phyloP scores from a whole-genome alignment of 805 yeast species.

The Tanozyma kutaoensis region DNA sequence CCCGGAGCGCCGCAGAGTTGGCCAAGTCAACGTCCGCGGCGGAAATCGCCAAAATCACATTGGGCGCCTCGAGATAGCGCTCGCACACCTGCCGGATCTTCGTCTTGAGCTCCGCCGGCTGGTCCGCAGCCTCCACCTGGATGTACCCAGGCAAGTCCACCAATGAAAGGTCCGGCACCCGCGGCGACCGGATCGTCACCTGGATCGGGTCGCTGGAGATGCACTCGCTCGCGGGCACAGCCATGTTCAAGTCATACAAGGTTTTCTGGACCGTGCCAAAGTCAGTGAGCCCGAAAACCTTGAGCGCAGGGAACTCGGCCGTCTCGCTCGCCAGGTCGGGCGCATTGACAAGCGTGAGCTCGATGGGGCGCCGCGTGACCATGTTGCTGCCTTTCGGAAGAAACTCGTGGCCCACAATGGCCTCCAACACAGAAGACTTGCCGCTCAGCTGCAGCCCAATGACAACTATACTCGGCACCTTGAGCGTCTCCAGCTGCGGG shows the following conservation, averaged over 20 bases:
- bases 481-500: slow-evolving; percentile 52
- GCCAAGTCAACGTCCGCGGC: slow-evolving; percentile 98
- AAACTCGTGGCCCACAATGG: slow-evolving; percentile 96
- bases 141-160: slow-evolving; percentile 97
- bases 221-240: slow-evolving; percentile 78
- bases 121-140: slow-evolving; percentile 94
- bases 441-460: slow-evolving; percentile 97
- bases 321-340: slow-evolving; percentile 69
- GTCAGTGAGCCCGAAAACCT: slow-evolving; percentile 71
- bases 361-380: slow-evolving; percentile 98
- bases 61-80: slow-evolving; percentile 79
- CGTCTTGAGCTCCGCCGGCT: slow-evolving; percentile 71
- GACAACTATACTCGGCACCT: slow-evolving; percentile 89
- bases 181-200: slow-evolving; percentile 78
- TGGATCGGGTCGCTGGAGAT: slow-evolving; percentile 92
- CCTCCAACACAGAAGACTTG: slow-evolving; percentile 88
- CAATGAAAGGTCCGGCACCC: slow-evolving; percentile 77
- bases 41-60: slow-evolving; percentile 87
- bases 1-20: slow-evolving; percentile 86
- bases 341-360: slow-evolving; percentile 79
- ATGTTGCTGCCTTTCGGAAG: slow-evolving; percentile 94
- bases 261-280: slow-evolving; percentile 81
- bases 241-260: slow-evolving; percentile 80
- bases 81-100: slow-evolving; percentile 75
- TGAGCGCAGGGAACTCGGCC: slow-evolving; percentile 89